A percentile compares a stretch with the other conserved stretches of the same genome.
Evolutionary conservation across 2,329 filamentous ascomycete species (phyloP).

Genomic region (Plenodomus tracheiphilus): DNA sequence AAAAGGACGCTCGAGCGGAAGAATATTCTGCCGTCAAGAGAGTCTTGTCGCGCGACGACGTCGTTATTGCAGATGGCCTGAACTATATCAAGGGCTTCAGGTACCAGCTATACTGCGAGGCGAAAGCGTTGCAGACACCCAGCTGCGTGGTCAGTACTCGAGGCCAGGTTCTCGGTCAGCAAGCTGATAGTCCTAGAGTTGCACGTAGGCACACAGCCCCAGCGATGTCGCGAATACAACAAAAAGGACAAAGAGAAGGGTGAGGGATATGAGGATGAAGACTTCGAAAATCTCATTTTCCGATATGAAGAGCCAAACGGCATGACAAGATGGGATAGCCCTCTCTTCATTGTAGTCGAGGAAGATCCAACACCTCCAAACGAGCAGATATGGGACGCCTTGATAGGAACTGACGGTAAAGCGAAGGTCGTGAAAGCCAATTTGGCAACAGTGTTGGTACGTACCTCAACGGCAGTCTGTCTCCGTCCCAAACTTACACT

Average conservation of each 20-base stretch:
- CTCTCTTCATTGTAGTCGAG: slow-evolving; percentile 77
- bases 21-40: slow-evolving; percentile 80
- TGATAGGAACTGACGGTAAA: slow-evolving; percentile 64
- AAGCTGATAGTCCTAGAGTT: slow-evolving; percentile 51
- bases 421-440: slow-evolving; percentile 72
- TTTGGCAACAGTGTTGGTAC: slow-evolving; percentile 68
- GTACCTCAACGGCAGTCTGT: slow-evolving; percentile 5
- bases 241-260: slow-evolving; percentile 54
- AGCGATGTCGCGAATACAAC: slow-evolving; percentile 57
- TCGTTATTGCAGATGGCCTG: slow-evolving; percentile 77
- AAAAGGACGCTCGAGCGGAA: slow-evolving; percentile 79
- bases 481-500: slow-evolving; percentile 2
- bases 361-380: slow-evolving; percentile 72
- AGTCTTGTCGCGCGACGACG: slow-evolving; percentile 69
- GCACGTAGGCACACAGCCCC: slow-evolving; percentile 61
- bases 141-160: slow-evolving; percentile 66
- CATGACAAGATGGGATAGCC: slow-evolving; percentile 83
- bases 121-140: slow-evolving; percentile 76
- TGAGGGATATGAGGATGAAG: slow-evolving; percentile 59
- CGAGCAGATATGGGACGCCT: slow-evolving; percentile 73
- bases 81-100: slow-evolving; percentile 93
- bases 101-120: slow-evolving; percentile 84
- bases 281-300: slow-evolving; percentile 80
- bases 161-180: neutral
- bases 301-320: slow-evolving; percentile 85